Evolutionary conservation across 176 grass and related monocot species (phyloP).

Genomic region (Microstegium vimineum): DNA sequence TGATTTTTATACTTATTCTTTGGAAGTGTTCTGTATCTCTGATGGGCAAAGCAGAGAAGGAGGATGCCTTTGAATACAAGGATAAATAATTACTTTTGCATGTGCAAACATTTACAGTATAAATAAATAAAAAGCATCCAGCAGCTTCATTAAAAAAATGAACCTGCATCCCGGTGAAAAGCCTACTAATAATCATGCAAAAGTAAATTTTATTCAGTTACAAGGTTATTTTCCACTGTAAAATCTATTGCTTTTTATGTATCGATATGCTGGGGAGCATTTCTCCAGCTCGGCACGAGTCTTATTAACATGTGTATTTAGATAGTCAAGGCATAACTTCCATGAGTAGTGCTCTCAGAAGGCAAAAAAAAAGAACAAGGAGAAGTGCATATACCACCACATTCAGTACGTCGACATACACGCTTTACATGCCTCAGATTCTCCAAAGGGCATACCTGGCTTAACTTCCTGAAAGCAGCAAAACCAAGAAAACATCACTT

Average conservation of each 20-base stretch:
- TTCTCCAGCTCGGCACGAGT: background rate
- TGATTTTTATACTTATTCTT: background rate
- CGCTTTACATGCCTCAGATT: slow-evolving; percentile 49
- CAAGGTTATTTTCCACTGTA: background rate
- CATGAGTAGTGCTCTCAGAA: background rate
- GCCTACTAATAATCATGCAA: background rate
- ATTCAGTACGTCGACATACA: slow-evolving; percentile 15
- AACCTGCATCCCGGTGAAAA: background rate
- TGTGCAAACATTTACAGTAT: background rate
- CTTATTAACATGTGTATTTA: background rate
- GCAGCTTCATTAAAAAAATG: background rate
- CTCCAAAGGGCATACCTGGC: slow-evolving; percentile 43
- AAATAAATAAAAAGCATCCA: background rate
- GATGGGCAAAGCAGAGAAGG: background rate
- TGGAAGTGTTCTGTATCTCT: background rate
- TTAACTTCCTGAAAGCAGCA: slow-evolving; percentile 35
- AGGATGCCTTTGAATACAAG: background rate
- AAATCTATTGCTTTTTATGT: background rate
- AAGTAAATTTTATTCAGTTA: background rate
- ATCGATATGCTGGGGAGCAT: background rate
- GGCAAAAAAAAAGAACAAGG: background rate
- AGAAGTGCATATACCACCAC: slow-evolving; percentile 20
- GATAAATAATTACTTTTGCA: background rate
- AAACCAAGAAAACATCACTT: background rate
- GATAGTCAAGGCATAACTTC: background rate